Evolutionary conservation across 306 rosid species (phyloP).

Genomic region (Carpinus viminea): DNA sequence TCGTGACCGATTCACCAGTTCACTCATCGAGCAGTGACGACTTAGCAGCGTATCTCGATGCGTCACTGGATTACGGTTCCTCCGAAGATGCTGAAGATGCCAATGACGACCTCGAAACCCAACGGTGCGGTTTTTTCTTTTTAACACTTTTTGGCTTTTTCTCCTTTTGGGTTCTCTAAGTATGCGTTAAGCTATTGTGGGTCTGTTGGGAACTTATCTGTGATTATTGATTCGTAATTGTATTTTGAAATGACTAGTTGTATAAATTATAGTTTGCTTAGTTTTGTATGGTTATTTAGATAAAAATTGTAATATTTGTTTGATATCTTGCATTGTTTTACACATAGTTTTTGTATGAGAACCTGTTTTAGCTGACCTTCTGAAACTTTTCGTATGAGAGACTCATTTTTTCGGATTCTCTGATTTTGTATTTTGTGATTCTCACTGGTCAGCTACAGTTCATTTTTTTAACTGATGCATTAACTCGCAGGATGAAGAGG

Average conservation of each 20-base stretch:
- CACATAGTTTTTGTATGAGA: too few relatives aligned
- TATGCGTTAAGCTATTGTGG: too few relatives aligned
- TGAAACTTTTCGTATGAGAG: too few relatives aligned
- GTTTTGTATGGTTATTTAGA: too few relatives aligned
- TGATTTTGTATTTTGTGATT: conserved; percentile 9
- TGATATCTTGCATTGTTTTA: too few relatives aligned
- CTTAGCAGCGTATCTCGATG: conserved; percentile 54
- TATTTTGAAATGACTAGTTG: too few relatives aligned
- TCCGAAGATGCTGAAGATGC: conserved; percentile 26
- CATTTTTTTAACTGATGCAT: conserved; percentile 15
- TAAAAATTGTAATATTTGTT: too few relatives aligned
- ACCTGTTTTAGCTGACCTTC: too few relatives aligned
- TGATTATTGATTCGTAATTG: too few relatives aligned
- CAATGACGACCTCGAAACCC: conserved; percentile 37
- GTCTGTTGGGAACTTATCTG: too few relatives aligned
- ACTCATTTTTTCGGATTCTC: not conserved
- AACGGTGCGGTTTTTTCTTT: conserved; percentile 36
- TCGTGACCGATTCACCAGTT: conserved; percentile 63
- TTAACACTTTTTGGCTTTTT: not conserved
- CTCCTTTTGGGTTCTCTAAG: not conserved
- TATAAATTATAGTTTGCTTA: too few relatives aligned
- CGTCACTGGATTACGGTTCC: conserved; percentile 14
- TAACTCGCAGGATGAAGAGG: conserved; percentile 55
- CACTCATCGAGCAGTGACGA: conserved; percentile 79
- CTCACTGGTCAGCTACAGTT: conserved; percentile 18